Evolutionary conservation across 495 filamentous ascomycete genomes (phyloP), one percentile per base, ranked within the genome.

Genomic region (Penicillium bialowiezense): DNA sequence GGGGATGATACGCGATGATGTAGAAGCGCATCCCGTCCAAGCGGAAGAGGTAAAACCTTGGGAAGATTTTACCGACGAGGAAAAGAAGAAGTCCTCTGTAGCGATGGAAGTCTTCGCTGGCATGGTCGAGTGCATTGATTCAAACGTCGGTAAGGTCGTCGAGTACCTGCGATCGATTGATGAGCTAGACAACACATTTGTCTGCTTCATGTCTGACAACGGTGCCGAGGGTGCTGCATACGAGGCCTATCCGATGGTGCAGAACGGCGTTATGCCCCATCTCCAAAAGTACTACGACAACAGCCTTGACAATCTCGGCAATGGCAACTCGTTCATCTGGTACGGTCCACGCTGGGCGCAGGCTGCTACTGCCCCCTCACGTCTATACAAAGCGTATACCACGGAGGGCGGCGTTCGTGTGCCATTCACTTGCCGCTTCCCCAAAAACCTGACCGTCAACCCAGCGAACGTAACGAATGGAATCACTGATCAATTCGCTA

Each of bases 331-430:
- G 1, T 85, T 84, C 61, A 78, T 84, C 55, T 84, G 82, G 81
- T 85, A 85, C 50, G 81, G 82, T 5, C 80, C 80, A 12, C 76
- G 78, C 44, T 83, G 83, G 81, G 81, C 81, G 9, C 75, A 81
- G 52, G 84, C 82, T 26, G 75, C 81, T 14, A 86, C 82, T 13
- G 80, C 84, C 8, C 80, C 84, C 5, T 78, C 72, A n/a, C 69
- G 82, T 28, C 67, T 81, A 5, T 82, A 79, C 63, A 85, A 85
- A 50, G 77, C 79, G 26, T 83, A 74, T 63, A 83, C 80, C 9
- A 82, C 81, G 12, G 78, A 86, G 50, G 81, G 82, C 17, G 81
- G 80, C 38, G 77, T 83, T 7, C 74, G 76, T 15, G 77, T 80
- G 10, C 81, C 82, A 1, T 83, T 82, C 56, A 65, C 82, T 14